Evolutionary conservation across 768 basidiomycete species (phyloP).

Genomic region (Lactarius trivialis): DNA sequence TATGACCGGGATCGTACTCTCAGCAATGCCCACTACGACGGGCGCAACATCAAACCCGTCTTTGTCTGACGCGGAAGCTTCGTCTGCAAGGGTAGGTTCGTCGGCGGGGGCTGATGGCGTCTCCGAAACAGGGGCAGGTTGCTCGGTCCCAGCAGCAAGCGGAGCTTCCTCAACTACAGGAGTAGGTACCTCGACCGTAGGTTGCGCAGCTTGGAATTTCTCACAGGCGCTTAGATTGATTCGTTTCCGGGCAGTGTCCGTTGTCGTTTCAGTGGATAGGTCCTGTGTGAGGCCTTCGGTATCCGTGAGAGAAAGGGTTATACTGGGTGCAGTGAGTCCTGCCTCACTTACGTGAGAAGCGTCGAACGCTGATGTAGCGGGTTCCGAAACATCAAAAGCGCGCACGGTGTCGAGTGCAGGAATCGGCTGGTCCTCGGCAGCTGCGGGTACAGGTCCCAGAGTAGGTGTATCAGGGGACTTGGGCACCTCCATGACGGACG

Average conservation of each 20-base stretch:
- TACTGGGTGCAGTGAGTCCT: neutral
- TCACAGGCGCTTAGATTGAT: neutral
- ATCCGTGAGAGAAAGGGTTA: neutral
- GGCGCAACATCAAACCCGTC: neutral
- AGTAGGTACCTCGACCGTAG: neutral
- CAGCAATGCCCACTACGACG: neutral
- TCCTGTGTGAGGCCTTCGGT: neutral
- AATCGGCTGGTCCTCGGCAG: neutral
- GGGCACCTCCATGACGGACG: neutral
- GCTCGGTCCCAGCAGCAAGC: neutral
- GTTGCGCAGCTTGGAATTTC: neutral
- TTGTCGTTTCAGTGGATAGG: neutral
- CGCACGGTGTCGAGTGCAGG: neutral
- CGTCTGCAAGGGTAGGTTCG: neutral
- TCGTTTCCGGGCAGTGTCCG: neutral
- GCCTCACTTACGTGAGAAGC: neutral
- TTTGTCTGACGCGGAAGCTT: neutral
- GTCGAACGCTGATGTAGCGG: neutral
- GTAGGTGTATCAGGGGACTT: neutral
- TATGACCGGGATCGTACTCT: slow-evolving; percentile 1
- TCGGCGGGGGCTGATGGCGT: neutral
- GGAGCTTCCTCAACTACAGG: neutral
- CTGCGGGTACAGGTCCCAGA: neutral
- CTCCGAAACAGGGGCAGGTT: neutral
- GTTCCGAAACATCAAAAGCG: neutral